These are phyloP conservation scores for Bipolaris zeicola DNA, from an alignment of 2,329 filamentous ascomycete species.

Conservation along the genomic window DNA sequence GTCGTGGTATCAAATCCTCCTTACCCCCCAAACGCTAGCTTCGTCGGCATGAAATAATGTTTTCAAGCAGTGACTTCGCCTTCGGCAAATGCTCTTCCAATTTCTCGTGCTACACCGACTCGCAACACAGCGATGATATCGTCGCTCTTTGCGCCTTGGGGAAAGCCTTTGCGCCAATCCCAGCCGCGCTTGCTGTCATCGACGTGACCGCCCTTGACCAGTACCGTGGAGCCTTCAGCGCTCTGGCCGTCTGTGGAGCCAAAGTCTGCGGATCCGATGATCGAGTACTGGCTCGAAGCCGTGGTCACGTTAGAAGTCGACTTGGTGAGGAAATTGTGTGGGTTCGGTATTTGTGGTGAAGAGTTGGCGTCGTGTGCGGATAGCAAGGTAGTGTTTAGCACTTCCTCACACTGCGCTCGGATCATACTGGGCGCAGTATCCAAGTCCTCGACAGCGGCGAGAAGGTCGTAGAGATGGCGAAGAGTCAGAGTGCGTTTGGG, in stretches of 20 bases:
- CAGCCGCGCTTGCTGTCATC: slow-evolving; percentile 64
- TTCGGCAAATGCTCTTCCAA: slow-evolving; percentile 71
- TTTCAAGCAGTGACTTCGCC: slow-evolving; percentile 59
- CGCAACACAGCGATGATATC: slow-evolving; percentile 77
- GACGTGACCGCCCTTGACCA: slow-evolving; percentile 43
- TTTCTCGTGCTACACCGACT: slow-evolving; percentile 73
- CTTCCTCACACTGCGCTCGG: slow-evolving; percentile 76
- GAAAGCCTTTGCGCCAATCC: slow-evolving; percentile 71
- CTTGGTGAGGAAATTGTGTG: slow-evolving; percentile 60
- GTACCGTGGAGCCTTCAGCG: slow-evolving; percentile 56
- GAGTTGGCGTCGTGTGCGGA: slow-evolving; percentile 61
- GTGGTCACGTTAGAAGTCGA: slow-evolving; percentile 59
- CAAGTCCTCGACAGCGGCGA: slow-evolving; percentile 80
- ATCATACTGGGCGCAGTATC: slow-evolving; percentile 76
- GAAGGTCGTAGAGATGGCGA: slow-evolving; percentile 73
- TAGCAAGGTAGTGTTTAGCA: slow-evolving; percentile 75
- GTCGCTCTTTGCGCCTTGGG: slow-evolving; percentile 63
- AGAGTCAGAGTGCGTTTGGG: slow-evolving; percentile 67
- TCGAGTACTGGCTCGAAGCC: slow-evolving; percentile 65
- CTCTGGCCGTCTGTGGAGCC: slow-evolving; percentile 51
- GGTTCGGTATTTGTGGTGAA: slow-evolving; percentile 24
- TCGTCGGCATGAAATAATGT: background rate
- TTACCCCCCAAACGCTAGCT: too few relatives aligned
- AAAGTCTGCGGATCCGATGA: slow-evolving; percentile 76
- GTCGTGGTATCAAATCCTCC: slow-evolving; percentile 6